phyloP scores from a whole-genome alignment of 805 yeast species.

The Candida dendrica region DNA sequence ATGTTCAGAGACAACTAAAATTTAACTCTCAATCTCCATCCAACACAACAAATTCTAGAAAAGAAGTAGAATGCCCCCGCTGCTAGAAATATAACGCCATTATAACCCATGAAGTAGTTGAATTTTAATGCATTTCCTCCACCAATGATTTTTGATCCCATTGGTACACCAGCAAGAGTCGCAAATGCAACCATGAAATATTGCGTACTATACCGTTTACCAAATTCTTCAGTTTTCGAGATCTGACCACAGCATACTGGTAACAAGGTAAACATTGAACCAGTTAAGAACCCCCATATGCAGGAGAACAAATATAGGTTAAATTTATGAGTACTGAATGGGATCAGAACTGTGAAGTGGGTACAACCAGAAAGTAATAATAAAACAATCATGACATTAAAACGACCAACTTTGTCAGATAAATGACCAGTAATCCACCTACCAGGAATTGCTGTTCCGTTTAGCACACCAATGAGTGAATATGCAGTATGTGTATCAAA shows the following conservation, averaged over 20 bases:
- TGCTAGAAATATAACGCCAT: background rate
- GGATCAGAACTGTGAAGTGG: slow-evolving; percentile 30
- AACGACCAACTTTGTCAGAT: slow-evolving; percentile 42
- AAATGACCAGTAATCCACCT: slow-evolving; percentile 35
- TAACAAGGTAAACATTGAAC: slow-evolving; percentile 45
- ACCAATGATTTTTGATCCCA: slow-evolving; percentile 42
- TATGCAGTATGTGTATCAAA: slow-evolving; percentile 31
- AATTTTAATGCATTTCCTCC: slow-evolving; percentile 26
- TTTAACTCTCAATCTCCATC: background rate
- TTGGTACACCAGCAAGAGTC: slow-evolving; percentile 40
- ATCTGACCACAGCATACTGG: slow-evolving; percentile 57
- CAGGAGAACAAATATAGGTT: slow-evolving; percentile 37
- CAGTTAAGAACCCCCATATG: slow-evolving; percentile 45
- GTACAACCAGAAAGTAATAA: slow-evolving; percentile 21
- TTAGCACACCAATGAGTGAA: slow-evolving; percentile 37
- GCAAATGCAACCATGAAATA: slow-evolving; percentile 52
- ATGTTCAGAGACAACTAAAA: no score
- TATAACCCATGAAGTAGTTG: slow-evolving; percentile 28
- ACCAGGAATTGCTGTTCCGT: slow-evolving; percentile 34
- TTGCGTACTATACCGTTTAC: slow-evolving; percentile 50
- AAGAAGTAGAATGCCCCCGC: background rate
- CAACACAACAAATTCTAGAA: background rate
- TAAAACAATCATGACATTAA: slow-evolving; percentile 40
- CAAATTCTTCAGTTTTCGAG: slow-evolving; percentile 44
- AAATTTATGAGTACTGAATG: slow-evolving; percentile 25